These are phyloP conservation scores for Brettanomyces custersianus DNA, from an alignment of 805 yeast genomes.

Conservation along the genomic window DNA sequence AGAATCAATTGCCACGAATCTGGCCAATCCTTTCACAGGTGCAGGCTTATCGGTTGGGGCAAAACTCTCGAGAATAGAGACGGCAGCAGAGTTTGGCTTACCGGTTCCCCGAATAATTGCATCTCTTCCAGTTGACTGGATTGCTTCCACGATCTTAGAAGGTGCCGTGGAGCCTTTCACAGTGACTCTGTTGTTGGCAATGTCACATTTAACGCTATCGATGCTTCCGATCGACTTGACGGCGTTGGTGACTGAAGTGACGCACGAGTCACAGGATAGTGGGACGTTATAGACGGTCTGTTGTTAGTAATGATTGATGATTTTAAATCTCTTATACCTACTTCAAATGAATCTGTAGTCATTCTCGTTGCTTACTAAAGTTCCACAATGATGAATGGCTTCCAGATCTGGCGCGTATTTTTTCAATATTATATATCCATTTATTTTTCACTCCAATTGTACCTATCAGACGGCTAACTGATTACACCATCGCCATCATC, in stretches of 20 bases:
- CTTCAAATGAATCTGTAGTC: neutral
- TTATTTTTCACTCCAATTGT: no score
- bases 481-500: no score
- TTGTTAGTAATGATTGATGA: neutral
- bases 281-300: constrained; percentile 81
- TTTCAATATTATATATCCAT: no score
- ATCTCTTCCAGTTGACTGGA: constrained; percentile 72
- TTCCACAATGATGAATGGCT: no score
- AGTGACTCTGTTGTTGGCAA: constrained; percentile 51
- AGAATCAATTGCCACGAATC: constrained; percentile 61
- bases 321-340: neutral
- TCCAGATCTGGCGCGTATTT: no score
- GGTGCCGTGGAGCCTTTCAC: constrained; percentile 72
- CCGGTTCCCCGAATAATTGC: constrained; percentile 93
- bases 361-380: neutral
- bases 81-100: constrained; percentile 80
- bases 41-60: constrained; percentile 33
- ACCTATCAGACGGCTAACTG: no score
- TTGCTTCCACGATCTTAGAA: constrained; percentile 54
- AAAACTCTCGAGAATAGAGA: constrained; percentile 75
- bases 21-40: constrained; percentile 79
- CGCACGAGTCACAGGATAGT: constrained; percentile 69
- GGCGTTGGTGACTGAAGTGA: constrained; percentile 46
- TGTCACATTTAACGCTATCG: constrained; percentile 43
- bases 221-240: constrained; percentile 45